Evolutionary conservation across 2,329 filamentous ascomycete species (phyloP).

Genomic region (Dactylellina sp.): DNA sequence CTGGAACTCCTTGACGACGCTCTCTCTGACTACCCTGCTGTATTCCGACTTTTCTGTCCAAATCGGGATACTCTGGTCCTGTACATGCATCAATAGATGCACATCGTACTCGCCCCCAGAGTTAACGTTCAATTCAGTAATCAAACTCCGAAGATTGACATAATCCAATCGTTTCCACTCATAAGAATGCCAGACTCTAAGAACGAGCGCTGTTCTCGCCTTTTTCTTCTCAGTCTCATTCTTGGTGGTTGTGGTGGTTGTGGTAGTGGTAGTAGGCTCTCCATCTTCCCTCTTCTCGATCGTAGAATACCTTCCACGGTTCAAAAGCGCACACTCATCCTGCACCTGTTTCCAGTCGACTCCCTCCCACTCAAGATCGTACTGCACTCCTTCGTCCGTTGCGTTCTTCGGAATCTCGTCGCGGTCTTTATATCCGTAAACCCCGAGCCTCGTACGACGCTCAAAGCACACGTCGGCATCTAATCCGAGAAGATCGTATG

Average conservation of each 20-base stretch:
- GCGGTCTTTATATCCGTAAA: constrained; percentile 82
- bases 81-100: constrained; percentile 85
- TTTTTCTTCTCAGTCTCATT: constrained; percentile 58
- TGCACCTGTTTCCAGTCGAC: constrained; percentile 71
- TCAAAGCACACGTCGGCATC: constrained; percentile 93
- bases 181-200: constrained; percentile 85
- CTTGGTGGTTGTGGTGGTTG: constrained; percentile 1
- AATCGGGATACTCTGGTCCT: constrained; percentile 79
- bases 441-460: constrained; percentile 84
- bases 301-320: constrained; percentile 72
- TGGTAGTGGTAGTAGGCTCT: constrained; percentile 61
- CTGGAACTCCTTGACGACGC: constrained; percentile 84
- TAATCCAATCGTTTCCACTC: constrained; percentile 82
- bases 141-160: constrained; percentile 83
- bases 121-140: constrained; percentile 81
- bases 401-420: constrained; percentile 55
- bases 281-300: constrained; percentile 8
- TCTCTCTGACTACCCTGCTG: constrained; percentile 74
- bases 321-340: constrained; percentile 70
- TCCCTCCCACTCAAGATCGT: constrained; percentile 70
- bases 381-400: constrained; percentile 31
- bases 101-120: constrained; percentile 89
- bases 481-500: constrained; percentile 81
- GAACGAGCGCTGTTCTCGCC: constrained; percentile 78
- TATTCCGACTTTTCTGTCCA: constrained; percentile 80